A percentile compares a stretch with the other conserved stretches of the same genome.
These are phyloP conservation scores for Cavenderia fasciculata DNA, from an alignment of 78 protist species.

Conservation along the genomic window DNA sequence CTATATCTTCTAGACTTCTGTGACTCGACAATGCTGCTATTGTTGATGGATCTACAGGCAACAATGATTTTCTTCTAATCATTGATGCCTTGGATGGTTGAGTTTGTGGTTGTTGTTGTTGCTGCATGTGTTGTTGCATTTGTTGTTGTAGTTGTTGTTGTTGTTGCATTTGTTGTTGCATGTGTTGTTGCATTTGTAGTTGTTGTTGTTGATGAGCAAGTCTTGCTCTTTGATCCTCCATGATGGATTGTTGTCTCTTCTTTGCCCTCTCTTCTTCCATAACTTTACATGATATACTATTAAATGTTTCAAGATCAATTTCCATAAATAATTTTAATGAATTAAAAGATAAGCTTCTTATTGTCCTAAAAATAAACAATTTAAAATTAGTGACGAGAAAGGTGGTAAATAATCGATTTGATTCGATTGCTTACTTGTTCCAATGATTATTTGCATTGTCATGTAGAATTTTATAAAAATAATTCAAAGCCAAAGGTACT, in stretches of 20 bases:
- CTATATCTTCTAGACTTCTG: constrained; percentile 59
- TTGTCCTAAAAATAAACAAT: constrained; percentile 21
- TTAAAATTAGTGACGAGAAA: not conserved
- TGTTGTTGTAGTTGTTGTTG: not conserved
- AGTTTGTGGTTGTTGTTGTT: not conserved
- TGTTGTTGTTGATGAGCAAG: no score
- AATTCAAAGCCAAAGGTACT: constrained; percentile 3
- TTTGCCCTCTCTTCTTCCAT: constrained; percentile 55
- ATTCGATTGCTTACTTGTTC: constrained; percentile 37
- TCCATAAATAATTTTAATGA: constrained; percentile 75
- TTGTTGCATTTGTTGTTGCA: not conserved
- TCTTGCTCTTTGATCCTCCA: no score
- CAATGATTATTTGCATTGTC: constrained; percentile 68
- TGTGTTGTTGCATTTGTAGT: not conserved
- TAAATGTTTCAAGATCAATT: constrained; percentile 56
- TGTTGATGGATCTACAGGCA: constrained; percentile 77
- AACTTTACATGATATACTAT: constrained; percentile 11
- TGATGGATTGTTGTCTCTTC: no score
- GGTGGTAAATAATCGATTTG: not conserved
- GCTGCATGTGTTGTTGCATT: not conserved
- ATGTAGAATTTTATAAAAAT: constrained; percentile 38
- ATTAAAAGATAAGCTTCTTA: constrained; percentile 47
- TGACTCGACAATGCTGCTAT: constrained; percentile 68
- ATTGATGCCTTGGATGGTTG: constrained; percentile 34
- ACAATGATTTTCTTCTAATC: constrained; percentile 76